Conservation (phyloP, 805 yeast genomes). For the Wickerhamomyces subpelliculosus region DNA sequence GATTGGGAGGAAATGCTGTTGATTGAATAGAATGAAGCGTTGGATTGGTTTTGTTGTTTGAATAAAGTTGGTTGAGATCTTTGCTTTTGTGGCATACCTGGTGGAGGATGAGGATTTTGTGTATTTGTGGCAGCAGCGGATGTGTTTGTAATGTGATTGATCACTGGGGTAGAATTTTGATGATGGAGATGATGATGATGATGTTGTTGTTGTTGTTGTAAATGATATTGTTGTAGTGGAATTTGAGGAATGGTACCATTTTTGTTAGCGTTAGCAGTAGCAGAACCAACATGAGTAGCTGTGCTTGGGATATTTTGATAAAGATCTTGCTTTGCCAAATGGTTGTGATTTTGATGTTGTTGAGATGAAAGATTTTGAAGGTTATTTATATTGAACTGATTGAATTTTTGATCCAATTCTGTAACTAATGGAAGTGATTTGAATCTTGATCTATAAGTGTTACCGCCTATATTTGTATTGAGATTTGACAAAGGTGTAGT, state of each 20-base stretch:
- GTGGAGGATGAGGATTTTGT: background rate
- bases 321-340: conserved; percentile 3
- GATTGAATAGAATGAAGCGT: background rate
- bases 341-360: background rate
- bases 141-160: no score
- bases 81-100: background rate
- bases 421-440: conserved; percentile 27
- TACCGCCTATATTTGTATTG: conserved; percentile 17
- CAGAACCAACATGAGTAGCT: no score
- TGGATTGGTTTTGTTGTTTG: background rate
- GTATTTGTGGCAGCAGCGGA: background rate
- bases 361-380: conserved; percentile 16
- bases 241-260: conserved; percentile 17
- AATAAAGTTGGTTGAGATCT: background rate
- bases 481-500: conserved; percentile 15
- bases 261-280: no score
- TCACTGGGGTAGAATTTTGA: background rate
- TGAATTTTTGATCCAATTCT: conserved; percentile 26
- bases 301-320: conserved; percentile 4
- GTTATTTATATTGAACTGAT: conserved; percentile 18
- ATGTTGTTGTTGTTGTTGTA: no score
- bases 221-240: conserved; percentile 11
- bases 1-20: conserved; percentile 6
- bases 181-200: background rate
- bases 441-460: conserved; percentile 22